A percentile compares a stretch with the other conserved stretches of the same genome.
phyloP scores from a whole-genome alignment of 352 stramenopile genomes.

The Phytophthora cryptogea region DNA sequence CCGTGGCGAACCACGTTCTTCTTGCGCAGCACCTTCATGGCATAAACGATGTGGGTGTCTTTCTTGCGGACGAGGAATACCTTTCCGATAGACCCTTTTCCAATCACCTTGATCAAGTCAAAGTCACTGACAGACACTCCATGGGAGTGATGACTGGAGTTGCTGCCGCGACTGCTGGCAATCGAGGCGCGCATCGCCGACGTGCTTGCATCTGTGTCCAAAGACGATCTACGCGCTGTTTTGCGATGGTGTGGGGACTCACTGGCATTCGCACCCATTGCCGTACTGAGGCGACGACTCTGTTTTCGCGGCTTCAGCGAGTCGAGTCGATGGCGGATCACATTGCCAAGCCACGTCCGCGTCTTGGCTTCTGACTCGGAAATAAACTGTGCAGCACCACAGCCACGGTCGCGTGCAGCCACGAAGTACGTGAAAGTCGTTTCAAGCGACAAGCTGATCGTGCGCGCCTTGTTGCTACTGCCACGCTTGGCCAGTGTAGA shows the following conservation, averaged over 20 bases:
- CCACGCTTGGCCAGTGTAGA: slow-evolving; percentile 46
- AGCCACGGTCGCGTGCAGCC: slow-evolving; percentile 59
- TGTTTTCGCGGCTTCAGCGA: slow-evolving; percentile 71
- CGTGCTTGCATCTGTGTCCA: slow-evolving; percentile 38
- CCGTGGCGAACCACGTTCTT: slow-evolving; percentile 92
- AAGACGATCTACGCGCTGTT: slow-evolving; percentile 46
- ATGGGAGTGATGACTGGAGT: slow-evolving; percentile 30
- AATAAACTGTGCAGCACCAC: slow-evolving; percentile 57
- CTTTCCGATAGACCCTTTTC: slow-evolving; percentile 88
- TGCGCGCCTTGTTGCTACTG: slow-evolving; percentile 79
- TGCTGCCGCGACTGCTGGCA: slow-evolving; percentile 45
- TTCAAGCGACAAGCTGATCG: slow-evolving; percentile 72
- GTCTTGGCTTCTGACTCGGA: slow-evolving; percentile 62
- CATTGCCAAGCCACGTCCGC: slow-evolving; percentile 63
- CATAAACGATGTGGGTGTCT: slow-evolving; percentile 91
- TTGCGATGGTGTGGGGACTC: slow-evolving; percentile 51
- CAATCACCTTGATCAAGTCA: slow-evolving; percentile 84
- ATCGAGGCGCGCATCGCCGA: slow-evolving; percentile 65
- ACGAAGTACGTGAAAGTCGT: slow-evolving; percentile 79
- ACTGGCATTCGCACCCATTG: slow-evolving; percentile 34
- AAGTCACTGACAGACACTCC: slow-evolving; percentile 85
- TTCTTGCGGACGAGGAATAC: slow-evolving; percentile 89
- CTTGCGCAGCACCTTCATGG: slow-evolving; percentile 99
- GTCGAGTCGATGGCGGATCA: slow-evolving; percentile 65
- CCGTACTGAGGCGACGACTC: slow-evolving; percentile 46